Base-by-base conservation (phyloP, 805 yeast genomes). In the Grigorovia humatica region DNA sequence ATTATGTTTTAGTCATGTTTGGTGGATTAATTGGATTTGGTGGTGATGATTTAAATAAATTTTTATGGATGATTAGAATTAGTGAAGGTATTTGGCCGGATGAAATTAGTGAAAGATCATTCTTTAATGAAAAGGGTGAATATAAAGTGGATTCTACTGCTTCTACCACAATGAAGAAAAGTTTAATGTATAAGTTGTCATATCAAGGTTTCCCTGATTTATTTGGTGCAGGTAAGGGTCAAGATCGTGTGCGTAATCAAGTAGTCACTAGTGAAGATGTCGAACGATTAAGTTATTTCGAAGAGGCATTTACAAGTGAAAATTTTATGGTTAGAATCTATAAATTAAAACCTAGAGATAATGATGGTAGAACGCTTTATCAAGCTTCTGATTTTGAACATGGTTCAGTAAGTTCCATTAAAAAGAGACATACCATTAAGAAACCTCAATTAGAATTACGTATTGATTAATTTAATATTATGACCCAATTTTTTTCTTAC, bases 11-110 rank as follows among this genome's bases (percentile, higher is more conserved):
- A 55, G 83, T 93, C 51, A 85, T 93, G 52, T 93, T 91, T 68
- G 99, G 99, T 50, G 99, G 99, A 27, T 71, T 88, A 44, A 65
- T 93, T 49, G 99, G 98, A 27, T 93, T 79, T 72, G 83, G 93
- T 18, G 98, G 99, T 54, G 99, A 93, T 70, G 99, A 95, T 70
- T 74, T 93, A 62, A 93, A 93, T 75, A 93, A 93, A 71, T 93
- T 89, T 72, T 70, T 93, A 64, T 95, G 99, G 99, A 93, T 93
- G 99, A 89, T 93, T 30, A 81, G 99, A 69, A 93, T 93, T 59
- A 80, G 96, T n/a, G 96, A 93, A 70, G 99, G 99, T 51, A 88
- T 93, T 54, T 93, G 99, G 99, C 99, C 99, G 1, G 97, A 93
- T n/a, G 98, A 93, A 65, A 82, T 93, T 53, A 78, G 75, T 58